Conservation (phyloP, 768 basidiomycete genomes). For the Neoboletus subvelutipes region DNA sequence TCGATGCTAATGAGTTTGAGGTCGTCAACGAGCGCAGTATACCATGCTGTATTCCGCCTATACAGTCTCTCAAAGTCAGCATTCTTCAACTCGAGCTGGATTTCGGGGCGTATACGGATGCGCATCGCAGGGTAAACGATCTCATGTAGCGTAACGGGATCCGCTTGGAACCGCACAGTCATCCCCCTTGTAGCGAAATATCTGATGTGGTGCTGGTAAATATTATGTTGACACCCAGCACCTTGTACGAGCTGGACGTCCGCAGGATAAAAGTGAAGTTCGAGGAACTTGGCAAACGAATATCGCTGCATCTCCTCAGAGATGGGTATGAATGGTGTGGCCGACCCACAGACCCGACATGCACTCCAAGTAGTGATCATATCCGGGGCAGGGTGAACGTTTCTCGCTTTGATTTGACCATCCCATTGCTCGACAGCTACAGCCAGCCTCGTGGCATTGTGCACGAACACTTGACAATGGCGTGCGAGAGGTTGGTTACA, state of each 20-base stretch:
- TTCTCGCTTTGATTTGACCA: constrained; percentile 64
- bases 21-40: constrained; percentile 71
- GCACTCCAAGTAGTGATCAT: constrained; percentile 89
- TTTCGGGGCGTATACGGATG: constrained; percentile 83
- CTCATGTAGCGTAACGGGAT: constrained; percentile 80
- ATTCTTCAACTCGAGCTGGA: constrained; percentile 88
- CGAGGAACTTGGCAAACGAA: constrained; percentile 95
- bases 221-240: constrained; percentile 91
- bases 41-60: constrained; percentile 71
- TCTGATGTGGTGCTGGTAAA: constrained; percentile 88
- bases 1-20: constrained; percentile 76
- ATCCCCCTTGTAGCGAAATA: constrained; percentile 84
- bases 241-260: constrained; percentile 82
- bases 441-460: constrained; percentile 79
- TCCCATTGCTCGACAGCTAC: constrained; percentile 91
- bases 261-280: constrained; percentile 93
- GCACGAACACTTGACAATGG: constrained; percentile 90
- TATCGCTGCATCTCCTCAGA: constrained; percentile 92
- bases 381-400: constrained; percentile 61
- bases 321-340: constrained; percentile 84
- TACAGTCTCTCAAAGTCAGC: constrained; percentile 80
- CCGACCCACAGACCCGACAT: constrained; percentile 75
- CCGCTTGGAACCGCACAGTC: constrained; percentile 87
- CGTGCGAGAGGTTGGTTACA: constrained; percentile 79
- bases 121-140: constrained; percentile 86